A percentile compares a stretch with the other conserved stretches of the same genome.
These are phyloP conservation scores for Lentinula aciculospora DNA, from an alignment of 768 basidiomycete genomes.

Conservation along the genomic window DNA sequence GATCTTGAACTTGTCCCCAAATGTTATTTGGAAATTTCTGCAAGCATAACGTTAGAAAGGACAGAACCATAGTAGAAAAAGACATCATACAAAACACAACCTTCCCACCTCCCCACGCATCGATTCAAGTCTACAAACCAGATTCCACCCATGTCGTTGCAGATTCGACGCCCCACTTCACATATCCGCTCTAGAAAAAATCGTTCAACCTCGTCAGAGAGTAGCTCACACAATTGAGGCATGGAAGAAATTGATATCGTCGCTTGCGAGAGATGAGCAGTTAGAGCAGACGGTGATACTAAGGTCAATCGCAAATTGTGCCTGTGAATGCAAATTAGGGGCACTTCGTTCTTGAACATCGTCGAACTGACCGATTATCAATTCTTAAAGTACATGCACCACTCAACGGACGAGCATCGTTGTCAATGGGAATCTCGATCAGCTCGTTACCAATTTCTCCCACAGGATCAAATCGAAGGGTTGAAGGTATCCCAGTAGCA, in stretches of 20 bases:
- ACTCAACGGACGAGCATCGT: constrained; percentile 39
- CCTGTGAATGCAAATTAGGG: constrained; percentile 26
- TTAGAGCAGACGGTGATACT: constrained; percentile 66
- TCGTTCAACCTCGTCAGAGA: constrained; percentile 72
- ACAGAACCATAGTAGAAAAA: neutral
- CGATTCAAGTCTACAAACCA: constrained; percentile 78
- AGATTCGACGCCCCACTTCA: constrained; percentile 52
- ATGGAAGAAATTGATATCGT: constrained; percentile 70
- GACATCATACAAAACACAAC: constrained; percentile 67
- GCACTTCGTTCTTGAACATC: neutral
- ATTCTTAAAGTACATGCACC: constrained; percentile 74
- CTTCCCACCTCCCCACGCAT: constrained; percentile 78
- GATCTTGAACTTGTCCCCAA: constrained; percentile 42
- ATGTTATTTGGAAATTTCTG: constrained; percentile 63
- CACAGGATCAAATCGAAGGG: constrained; percentile 54
- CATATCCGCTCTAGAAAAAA: constrained; percentile 67
- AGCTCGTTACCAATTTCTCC: constrained; percentile 64
- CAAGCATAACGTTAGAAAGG: neutral
- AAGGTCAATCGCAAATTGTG: constrained; percentile 75
- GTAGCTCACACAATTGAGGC: constrained; percentile 67
- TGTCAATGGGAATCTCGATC: constrained; percentile 41
- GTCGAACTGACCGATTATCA: constrained; percentile 47
- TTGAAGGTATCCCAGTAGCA: constrained; percentile 48
- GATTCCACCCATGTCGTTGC: constrained; percentile 50
- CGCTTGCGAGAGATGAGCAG: constrained; percentile 77